Evolutionary conservation across 1,139 yeast genomes (phyloP), one percentile per base, ranked within the genome.

Genomic region (Yamadazyma diospyri): DNA sequence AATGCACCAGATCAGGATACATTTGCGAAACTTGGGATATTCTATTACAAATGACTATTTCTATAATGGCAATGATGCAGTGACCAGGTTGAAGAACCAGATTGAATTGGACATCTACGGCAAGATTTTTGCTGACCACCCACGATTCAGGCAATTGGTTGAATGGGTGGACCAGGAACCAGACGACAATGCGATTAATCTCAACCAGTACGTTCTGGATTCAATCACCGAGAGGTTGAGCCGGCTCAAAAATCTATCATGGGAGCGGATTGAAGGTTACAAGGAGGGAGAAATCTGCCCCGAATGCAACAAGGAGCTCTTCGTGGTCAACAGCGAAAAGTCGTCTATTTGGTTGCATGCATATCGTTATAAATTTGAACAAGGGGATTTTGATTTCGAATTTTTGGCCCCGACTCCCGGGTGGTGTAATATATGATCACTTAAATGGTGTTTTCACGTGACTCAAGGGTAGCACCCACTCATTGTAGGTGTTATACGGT

Each of bases 1-100:
- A 45, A 81, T 84, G 45, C 94, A 84, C 52, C 94, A 84, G 51
- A 81, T 84, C 15, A 62, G 94, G 34, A 80, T 83, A 6, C 94
- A 84, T 57, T 55, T 84, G 19, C 67, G 84, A 16, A 69, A 77
- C 35, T 34, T 81, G 33, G 86, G 87, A 0, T 63, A 53, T 43
- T 92, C 95, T 0, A 85, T 86, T 8, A 69, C 65, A 1, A 82
- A 84, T 44, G 95, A 85, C 50, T 71, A 70, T 7, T 53, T 79
- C 11, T 83, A 83, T 51, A 28, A 34, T 15, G 33, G 25, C 3
- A 30, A 32, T 1, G 36, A 35, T 4, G 43, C 34, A 3, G 40
- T 53, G 15, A 55, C 51, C 28, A 23, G 25, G 9, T 13, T 46
- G 10, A 59, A 53, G 34, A 55, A 52, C 29, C 41, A 42, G 1